Percentiles rank a stretch among this genome's conserved stretches.
Conservation (phyloP, 768 basidiomycete genomes). For the Leccinum subgranulosum region DNA sequence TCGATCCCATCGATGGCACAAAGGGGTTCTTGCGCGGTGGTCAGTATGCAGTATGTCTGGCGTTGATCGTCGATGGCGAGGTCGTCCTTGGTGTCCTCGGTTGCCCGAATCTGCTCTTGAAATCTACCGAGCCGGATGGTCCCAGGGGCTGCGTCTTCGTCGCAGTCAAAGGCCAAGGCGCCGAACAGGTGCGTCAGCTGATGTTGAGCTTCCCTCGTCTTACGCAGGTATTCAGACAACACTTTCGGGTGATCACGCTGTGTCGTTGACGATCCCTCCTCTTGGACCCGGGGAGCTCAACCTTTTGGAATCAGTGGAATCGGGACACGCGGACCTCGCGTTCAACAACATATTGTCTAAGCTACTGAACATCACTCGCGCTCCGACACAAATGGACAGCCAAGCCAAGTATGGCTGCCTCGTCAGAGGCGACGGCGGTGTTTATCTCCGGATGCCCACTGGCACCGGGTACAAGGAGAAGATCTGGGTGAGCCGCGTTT, state of each 20-base stretch:
- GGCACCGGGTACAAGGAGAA: constrained; percentile 83
- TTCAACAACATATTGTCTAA: constrained; percentile 74
- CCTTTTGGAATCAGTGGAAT: constrained; percentile 91
- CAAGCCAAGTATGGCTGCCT: constrained; percentile 94
- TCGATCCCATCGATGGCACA: constrained; percentile 91
- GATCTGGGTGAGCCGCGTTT: constrained; percentile 71
- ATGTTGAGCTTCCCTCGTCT: background rate
- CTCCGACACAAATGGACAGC: constrained; percentile 86
- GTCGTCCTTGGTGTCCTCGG: constrained; percentile 86
- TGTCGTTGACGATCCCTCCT: constrained; percentile 45
- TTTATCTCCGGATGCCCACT: constrained; percentile 78
- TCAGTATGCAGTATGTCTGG: constrained; percentile 91
- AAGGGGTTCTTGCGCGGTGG: constrained; percentile 91
- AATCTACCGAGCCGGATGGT: constrained; percentile 49
- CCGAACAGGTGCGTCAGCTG: constrained; percentile 52
- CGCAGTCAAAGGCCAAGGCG: constrained; percentile 84
- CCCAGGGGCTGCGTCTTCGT: constrained; percentile 80
- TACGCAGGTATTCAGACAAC: constrained; percentile 43
- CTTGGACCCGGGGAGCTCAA: constrained; percentile 44
- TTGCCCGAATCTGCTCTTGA: constrained; percentile 84
- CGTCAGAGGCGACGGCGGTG: constrained; percentile 80
- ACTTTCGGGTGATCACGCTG: constrained; percentile 48
- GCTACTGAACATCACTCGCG: constrained; percentile 59
- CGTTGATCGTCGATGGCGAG: constrained; percentile 72
- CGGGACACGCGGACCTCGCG: constrained; percentile 86